Percentiles rank a stretch among this genome's conserved stretches.
phyloP scores from a whole-genome alignment of 768 basidiomycete species.

The Hydnum rufescens region DNA sequence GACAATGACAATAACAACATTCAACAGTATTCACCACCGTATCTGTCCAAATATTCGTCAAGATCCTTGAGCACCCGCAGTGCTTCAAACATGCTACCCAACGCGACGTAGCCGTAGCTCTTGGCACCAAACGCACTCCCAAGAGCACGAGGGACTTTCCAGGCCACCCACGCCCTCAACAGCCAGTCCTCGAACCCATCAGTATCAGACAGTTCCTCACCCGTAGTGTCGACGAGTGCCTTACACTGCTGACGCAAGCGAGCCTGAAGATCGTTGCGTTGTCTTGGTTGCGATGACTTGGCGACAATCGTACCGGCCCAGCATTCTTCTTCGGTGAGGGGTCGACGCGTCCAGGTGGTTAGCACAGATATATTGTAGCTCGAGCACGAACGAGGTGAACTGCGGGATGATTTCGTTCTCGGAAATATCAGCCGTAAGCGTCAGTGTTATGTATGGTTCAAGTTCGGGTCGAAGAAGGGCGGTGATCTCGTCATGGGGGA shows the following conservation, averaged over 20 bases:
- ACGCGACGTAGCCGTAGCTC: constrained; percentile 41
- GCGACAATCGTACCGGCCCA: constrained; percentile 46
- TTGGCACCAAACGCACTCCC: constrained; percentile 30
- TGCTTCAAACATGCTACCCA: constrained; percentile 36
- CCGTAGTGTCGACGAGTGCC: background rate
- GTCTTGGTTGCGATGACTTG: constrained; percentile 36
- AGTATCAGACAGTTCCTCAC: background rate
- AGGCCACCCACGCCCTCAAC: background rate
- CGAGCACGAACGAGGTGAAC: too few relatives aligned
- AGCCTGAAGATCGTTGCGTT: constrained; percentile 32
- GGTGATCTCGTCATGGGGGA: too few relatives aligned
- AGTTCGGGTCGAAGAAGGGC: too few relatives aligned
- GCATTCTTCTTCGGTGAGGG: constrained; percentile 42
- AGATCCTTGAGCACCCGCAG: constrained; percentile 12
- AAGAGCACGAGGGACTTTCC: background rate
- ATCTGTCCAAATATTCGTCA: too few relatives aligned
- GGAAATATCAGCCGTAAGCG: too few relatives aligned
- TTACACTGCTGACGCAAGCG: background rate
- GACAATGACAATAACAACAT: too few relatives aligned
- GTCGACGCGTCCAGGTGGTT: constrained; percentile 2
- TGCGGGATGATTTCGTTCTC: too few relatives aligned
- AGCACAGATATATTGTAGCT: background rate
- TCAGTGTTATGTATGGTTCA: too few relatives aligned
- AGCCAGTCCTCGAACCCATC: background rate
- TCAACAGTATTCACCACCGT: too few relatives aligned